These are phyloP conservation scores for Nelumbo lutea DNA, from an alignment of 164 flowering plant species.

Conservation along the genomic window DNA sequence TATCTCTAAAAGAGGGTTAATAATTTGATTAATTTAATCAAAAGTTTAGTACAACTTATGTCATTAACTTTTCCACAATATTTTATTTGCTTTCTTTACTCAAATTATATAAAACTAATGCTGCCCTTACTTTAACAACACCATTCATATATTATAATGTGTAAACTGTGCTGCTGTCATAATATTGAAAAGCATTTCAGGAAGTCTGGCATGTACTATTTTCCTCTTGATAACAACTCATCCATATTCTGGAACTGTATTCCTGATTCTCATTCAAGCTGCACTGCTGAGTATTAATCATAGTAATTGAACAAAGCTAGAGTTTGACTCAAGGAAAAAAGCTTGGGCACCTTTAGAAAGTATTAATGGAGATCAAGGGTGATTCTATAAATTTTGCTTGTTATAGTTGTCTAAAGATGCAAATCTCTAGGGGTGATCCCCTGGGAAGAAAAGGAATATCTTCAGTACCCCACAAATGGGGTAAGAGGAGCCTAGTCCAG, in stretches of 20 bases:
- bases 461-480: not conserved
- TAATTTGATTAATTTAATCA: not conserved
- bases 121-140: not conserved
- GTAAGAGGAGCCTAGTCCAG: not conserved
- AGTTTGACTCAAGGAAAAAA: not conserved
- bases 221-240: not conserved
- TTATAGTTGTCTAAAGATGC: not conserved
- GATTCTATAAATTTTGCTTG: not conserved
- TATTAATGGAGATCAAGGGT: not conserved
- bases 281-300: no score
- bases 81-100: not conserved
- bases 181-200: not conserved
- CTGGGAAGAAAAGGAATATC: not conserved
- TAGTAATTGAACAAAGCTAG: not conserved
- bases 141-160: not conserved
- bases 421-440: not conserved
- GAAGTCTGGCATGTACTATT: not conserved
- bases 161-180: not conserved
- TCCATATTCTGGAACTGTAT: not conserved
- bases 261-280: no score
- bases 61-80: not conserved
- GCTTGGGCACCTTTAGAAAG: not conserved
- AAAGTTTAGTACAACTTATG: no score
- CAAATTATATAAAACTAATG: not conserved
- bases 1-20: not conserved